These are phyloP conservation scores for Polyrhizophydium stewartii DNA, from an alignment of 371 early-diverging fungal genomes.

Conservation along the genomic window DNA sequence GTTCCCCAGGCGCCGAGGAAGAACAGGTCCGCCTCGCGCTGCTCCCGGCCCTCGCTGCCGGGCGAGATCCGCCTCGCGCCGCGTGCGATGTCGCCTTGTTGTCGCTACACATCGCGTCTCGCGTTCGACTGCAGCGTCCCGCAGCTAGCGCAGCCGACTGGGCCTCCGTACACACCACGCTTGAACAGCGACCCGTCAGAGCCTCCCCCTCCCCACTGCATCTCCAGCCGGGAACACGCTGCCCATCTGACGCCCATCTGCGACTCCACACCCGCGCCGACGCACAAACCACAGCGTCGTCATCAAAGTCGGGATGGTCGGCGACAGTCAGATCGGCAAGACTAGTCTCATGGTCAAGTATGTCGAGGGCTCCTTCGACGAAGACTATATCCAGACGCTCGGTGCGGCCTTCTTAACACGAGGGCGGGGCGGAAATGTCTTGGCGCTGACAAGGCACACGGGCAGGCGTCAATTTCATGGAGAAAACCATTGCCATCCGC, in stretches of 20 bases:
- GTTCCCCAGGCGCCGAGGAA: not conserved
- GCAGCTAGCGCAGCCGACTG: no score
- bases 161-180: no score
- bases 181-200: no score
- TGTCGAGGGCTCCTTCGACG: conserved; percentile 94
- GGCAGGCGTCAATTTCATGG: conserved; percentile 97
- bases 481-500: conserved; percentile 88
- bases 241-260: not conserved
- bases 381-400: conserved; percentile 94
- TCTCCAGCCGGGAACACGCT: not conserved
- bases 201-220: not conserved
- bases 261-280: not conserved
- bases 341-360: conserved; percentile 98
- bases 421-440: no score
- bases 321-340: conserved; percentile 98
- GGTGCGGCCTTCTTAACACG: conserved; percentile 44
- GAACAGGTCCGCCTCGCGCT: no score
- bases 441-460: no score
- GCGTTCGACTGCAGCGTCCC: no score
- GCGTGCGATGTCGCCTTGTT: no score
- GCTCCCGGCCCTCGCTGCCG: no score
- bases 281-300: conserved; percentile 47
- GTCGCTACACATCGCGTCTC: no score
- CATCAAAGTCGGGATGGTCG: conserved; percentile 96
- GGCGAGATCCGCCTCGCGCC: no score